Base-by-base conservation (phyloP, 1,284 basidiomycete species). In the Marasmius fiardii region DNA sequence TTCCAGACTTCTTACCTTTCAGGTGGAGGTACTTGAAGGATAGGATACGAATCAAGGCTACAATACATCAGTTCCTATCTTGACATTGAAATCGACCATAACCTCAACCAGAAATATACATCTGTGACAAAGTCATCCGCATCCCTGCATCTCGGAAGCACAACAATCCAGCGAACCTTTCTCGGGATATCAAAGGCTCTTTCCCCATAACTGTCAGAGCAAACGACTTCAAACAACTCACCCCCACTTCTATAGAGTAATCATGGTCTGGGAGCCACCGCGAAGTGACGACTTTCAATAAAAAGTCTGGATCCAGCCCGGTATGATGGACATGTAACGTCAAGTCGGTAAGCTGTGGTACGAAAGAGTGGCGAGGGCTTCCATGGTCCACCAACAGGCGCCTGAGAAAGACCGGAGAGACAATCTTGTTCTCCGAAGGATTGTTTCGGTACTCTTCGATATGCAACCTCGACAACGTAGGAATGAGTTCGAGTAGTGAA, bases 301-400 rank as follows among this genome's bases (percentile, higher is more conserved):
- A 7, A 7, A 26, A 23, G n/a, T 31, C 28, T 16, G 24, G n/a
- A 16, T 49, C 26, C 4, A 49, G 28, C 10, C 31, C n/a, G n/a
- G 2, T 11, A 31, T 31, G n/a, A 33, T 49, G 47, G 31, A 49
- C 47, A 26, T 14, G 6, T 20, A 49, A 20, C 18, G 47, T 31
- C n/a, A 49, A 12, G 31, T 49, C n/a, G 24, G 47, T 31, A 14
- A 49, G 28, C n/a, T 26, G 47, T 49, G 47, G 47, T 28, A 49
- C 16, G 47, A 49, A 33, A 20, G 47, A 11, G 20, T 16, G 39
- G 1, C 12, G 28, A 18, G 47, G 33, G 28, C 47, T 11, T 18
- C 26, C 47, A n/a, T 49, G 47, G 18, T 49, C 47, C 7, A 49
- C 47, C 31, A 49, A n/a, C n/a, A 49, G 47, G 20, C n/a, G 24